phyloP scores from a whole-genome alignment of 2,329 filamentous ascomycete species.

The Pseudocercospora macadamiae region DNA sequence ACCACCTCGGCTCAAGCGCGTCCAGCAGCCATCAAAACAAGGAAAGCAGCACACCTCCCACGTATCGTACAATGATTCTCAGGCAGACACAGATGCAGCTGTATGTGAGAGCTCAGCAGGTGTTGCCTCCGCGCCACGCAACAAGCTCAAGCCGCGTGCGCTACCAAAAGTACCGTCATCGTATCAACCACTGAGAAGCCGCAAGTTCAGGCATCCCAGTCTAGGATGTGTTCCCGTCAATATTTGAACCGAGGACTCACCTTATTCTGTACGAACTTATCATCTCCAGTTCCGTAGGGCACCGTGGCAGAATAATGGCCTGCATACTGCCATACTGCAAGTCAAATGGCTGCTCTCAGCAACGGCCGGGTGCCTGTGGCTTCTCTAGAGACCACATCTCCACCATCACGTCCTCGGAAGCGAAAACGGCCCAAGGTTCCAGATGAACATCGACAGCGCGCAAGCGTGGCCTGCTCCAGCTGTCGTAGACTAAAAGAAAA shows the following conservation, averaged over 20 bases:
- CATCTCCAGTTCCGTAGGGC: not conserved
- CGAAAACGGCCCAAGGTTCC: constrained; percentile 24
- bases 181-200: no score
- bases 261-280: not conserved
- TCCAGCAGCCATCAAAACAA: not conserved
- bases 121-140: no score
- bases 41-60: not conserved
- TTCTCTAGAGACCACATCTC: not conserved
- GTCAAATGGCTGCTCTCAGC: constrained; percentile 2
- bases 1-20: no score
- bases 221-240: not conserved
- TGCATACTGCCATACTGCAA: not conserved
- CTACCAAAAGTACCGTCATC: no score
- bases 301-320: not conserved
- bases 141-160: no score
- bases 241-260: not conserved
- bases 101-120: not conserved
- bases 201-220: no score
- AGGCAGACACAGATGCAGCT: not conserved
- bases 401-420: constrained; percentile 8
- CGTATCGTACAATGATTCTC: not conserved
- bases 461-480: constrained; percentile 18
- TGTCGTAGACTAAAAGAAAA: constrained; percentile 27
- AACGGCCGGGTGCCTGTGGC: not conserved
- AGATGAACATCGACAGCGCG: constrained; percentile 22